Evolutionary conservation across 352 stramenopile species (phyloP), one percentile per base, ranked within the genome.

Genomic region (Phytophthora niederhauseri): DNA sequence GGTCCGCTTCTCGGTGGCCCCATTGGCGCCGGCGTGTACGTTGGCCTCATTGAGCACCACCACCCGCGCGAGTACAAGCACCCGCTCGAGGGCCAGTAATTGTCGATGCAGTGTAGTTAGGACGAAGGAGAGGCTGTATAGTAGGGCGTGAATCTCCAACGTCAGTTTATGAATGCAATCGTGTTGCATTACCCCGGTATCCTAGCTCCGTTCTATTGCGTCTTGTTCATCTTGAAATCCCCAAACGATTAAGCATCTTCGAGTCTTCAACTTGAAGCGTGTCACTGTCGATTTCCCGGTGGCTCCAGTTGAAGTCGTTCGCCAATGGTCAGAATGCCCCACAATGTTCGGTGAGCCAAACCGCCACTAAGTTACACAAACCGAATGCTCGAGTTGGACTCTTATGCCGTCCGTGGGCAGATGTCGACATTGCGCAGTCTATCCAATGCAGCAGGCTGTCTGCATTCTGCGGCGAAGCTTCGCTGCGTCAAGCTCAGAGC

Each of bases 51-150:
- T 8, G 68, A 81, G 61, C 70, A 82, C 61, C 77, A 88, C 70
- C 78, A 88, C 70, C 78, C 80, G 5, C 76, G 81, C 48, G 54
- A 76, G 43, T 77, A 78, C 60, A 87, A 89, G 19, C 67, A 78
- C 58, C 67, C 62, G 24, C 62, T 78, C 22, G 67, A 78, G n/a
- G 59, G 51, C 22, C 22, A 75, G 46, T 72, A 68, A 59, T 15
- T 14, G 26, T 26, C 36, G 28, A 48, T 20, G n/a, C 14, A 57
- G 15, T 60, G 57, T 67, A 66, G 50, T 26, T 66, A 67, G 49
- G 41, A 59, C 45, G 54, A 38, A 48, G 67, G 49, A 70, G 61
- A 71, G 31, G 52, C 41, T 75, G 67, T 75, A 71, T 61, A 75
- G 61, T 75, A 67, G 38, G 12, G 49, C 49, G 55, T 55, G 49